Base-by-base conservation (phyloP, 306 rosid genomes). In the Calophaca sinica region DNA sequence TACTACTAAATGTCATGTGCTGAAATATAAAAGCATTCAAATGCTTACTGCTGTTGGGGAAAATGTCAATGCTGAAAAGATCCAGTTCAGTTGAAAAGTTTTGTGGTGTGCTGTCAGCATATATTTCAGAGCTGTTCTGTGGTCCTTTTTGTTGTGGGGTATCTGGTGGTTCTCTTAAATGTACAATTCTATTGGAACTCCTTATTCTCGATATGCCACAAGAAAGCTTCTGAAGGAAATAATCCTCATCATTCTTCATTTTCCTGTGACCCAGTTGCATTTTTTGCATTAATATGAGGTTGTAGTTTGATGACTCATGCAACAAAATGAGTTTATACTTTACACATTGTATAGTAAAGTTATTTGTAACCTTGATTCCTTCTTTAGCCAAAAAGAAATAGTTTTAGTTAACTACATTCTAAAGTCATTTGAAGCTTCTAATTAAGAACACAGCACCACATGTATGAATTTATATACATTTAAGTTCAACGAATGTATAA, bases 181-280 rank as follows among this genome's bases (percentile, higher is more conserved):
- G 72, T 62, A 60, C 42, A 54, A 90, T 81, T 12, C 32, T 76
- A 35, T 86, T 63, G 65, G 77, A 57, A 35, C 85, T 62, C 76
- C 84, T 90, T 81, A 90, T 31, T 64, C 91, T 89, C 1, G 86
- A 86, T 82, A 90, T 65, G 26, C 86, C 86, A 58, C 96, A 89
- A 35, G 88, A 68, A 75, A 93, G 80, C 46, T 65, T 82, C n/a
- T 81, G 76, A 28, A 87, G 64, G 70, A 89, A 87, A 63, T 71
- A 85, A 10, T 86, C 84, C 53, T 62, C 85, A 36, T 89, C 88
- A 77, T 72, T 86, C 86, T 93, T 90, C 96, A 86, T 89, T 66
- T 84, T 87, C 86, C 96, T 93, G 85, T 70, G 9, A 61, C 13
- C 64, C 73, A 71, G 45, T 44, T 67, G 3, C 31, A 63, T 6